A percentile compares a stretch with the other conserved stretches of the same genome.
phyloP scores from a whole-genome alignment of 306 rosid species.

The Gynostemma pentaphyllum region DNA sequence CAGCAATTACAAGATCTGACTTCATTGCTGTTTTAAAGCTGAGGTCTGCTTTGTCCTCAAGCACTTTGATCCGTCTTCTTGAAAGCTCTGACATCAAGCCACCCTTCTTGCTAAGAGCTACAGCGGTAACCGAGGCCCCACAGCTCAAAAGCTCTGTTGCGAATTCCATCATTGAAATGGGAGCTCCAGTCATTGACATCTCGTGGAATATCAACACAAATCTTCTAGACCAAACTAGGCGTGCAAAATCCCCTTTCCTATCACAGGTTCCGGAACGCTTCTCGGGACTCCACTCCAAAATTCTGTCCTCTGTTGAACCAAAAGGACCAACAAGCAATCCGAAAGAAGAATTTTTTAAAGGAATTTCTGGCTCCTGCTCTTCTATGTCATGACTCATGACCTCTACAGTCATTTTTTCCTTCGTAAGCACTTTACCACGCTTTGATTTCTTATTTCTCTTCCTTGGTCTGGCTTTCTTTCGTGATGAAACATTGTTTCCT shows the following conservation, averaged over 20 bases:
- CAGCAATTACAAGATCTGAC: conserved; percentile 77
- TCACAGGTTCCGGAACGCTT: conserved; percentile 56
- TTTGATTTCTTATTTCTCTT: conserved; percentile 37
- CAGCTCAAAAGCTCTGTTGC: conserved; percentile 88
- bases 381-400: conserved; percentile 35
- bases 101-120: conserved; percentile 83
- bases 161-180: conserved; percentile 88
- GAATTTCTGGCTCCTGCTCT: conserved; percentile 48
- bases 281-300: conserved; percentile 57
- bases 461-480: conserved; percentile 21
- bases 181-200: conserved; percentile 95
- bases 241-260: conserved; percentile 55
- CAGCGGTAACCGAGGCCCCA: conserved; percentile 72
- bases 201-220: conserved; percentile 80
- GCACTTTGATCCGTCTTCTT: conserved; percentile 67
- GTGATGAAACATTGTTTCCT: conserved; percentile 29
- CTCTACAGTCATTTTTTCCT: conserved; percentile 21
- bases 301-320: conserved; percentile 55
- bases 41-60: conserved; percentile 57
- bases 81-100: conserved; percentile 83
- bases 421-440: conserved; percentile 38
- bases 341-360: conserved; percentile 52
- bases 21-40: conserved; percentile 68
- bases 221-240: conserved; percentile 64
- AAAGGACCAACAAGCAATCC: conserved; percentile 89